Evolutionary conservation across 768 basidiomycete species (phyloP), one percentile per base, ranked within the genome.

Genomic region (Aureoboletus auriporus): DNA sequence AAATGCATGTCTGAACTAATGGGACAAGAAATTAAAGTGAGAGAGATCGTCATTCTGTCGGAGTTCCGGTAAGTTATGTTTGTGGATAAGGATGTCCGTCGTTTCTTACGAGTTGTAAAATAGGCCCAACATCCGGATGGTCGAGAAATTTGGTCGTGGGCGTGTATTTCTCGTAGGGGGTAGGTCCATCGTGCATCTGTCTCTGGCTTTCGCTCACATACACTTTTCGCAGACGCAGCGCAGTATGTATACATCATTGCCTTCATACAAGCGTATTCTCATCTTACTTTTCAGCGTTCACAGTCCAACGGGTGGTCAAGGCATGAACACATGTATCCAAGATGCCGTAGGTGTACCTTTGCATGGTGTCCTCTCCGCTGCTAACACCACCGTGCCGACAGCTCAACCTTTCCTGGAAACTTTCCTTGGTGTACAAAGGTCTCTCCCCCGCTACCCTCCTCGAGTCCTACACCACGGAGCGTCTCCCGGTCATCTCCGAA

Each of bases 131-230:
- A 69, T 78, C 27, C 67, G 78, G 8, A 75, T 78, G 74, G 72
- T 70, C 0, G 55, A 77, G 37, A 67, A 58, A 17, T 73, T 78
- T 52, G 54, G 63, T 14, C 48, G 55, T 5, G 75, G 75, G 3
- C 66, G 75, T n/a, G 73, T 72, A 10, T 79, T 78, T 49, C 43
- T 79, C 11, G 72, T 62, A 20, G 79, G 78, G 55, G 79, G 78
- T 58, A 29, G 42, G 39, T 8, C 12, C 8, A 16, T 41, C 20
- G 6, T 34, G 13, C 9, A 23, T 17, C 4, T 26, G 27, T 35
- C 16, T 31, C 3, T 12, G 9, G 11, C 6, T 20, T 6, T 31
- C 23, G 34, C 37, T 20, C 20, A 38, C 13, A n/a, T 31, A 13
- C 5, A 14, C 13, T n/a, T 23, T 40, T 1, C 5, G 2, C 46